phyloP scores from a whole-genome alignment of 805 yeast species.

The Candida sakaeoensis region DNA sequence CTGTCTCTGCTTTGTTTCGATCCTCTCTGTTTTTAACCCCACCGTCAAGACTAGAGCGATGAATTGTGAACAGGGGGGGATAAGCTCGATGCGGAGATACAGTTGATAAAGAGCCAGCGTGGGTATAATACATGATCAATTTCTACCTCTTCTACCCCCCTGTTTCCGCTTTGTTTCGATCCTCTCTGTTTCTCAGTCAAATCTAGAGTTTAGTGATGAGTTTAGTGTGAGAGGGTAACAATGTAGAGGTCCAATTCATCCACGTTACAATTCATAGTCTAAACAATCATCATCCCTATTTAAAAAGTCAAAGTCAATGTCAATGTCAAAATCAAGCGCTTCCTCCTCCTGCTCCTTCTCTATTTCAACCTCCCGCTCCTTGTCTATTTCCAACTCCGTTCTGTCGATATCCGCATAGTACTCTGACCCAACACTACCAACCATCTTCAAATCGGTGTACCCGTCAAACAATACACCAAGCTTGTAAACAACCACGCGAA shows the following conservation, averaged over 20 bases:
- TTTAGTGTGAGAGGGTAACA: conserved; percentile 87
- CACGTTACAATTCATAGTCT: conserved; percentile 6
- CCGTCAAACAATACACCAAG: conserved; percentile 29
- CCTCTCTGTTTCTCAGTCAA: too few relatives aligned
- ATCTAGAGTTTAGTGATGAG: too few relatives aligned
- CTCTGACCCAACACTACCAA: background rate
- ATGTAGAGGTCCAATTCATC: conserved; percentile 60
- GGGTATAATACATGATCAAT: too few relatives aligned
- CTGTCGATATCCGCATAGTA: background rate
- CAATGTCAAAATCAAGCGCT: background rate
- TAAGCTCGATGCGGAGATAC: conserved; percentile 74
- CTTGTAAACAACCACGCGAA: conserved; percentile 15
- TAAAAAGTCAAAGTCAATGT: too few relatives aligned
- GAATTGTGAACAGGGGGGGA: conserved; percentile 85
- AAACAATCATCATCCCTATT: background rate
- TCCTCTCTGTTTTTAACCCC: too few relatives aligned
- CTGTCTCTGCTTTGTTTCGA: too few relatives aligned
- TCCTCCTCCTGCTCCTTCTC: background rate
- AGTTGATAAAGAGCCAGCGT: conserved; percentile 40
- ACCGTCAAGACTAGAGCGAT: too few relatives aligned
- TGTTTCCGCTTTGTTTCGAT: too few relatives aligned
- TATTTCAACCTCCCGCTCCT: background rate
- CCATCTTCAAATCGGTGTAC: conserved; percentile 23
- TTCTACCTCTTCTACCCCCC: too few relatives aligned
- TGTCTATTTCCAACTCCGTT: background rate